Conservation (phyloP, 805 yeast genomes). For the Cyberlindnera mississippiensis region DNA sequence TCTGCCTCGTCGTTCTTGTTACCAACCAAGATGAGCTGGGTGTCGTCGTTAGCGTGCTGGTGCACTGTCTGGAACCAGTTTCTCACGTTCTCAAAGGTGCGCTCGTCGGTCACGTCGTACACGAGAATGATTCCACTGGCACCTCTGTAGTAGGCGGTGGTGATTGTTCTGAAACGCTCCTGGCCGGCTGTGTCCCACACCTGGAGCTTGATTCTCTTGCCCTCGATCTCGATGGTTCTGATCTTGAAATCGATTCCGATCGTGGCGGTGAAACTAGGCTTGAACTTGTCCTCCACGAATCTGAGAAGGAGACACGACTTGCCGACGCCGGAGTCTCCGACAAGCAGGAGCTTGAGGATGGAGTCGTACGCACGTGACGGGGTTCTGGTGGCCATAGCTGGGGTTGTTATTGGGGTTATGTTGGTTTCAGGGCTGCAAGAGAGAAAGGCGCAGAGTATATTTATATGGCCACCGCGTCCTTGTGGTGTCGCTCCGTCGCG, state of each 20-base stretch:
- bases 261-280: constrained; percentile 94
- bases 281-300: constrained; percentile 94
- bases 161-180: constrained; percentile 90
- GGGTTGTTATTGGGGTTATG: neutral
- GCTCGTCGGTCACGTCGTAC: constrained; percentile 82
- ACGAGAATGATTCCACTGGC: constrained; percentile 85
- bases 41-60: constrained; percentile 95
- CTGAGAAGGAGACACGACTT: constrained; percentile 87
- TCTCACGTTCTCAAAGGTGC: constrained; percentile 87
- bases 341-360: constrained; percentile 86
- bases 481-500: too few species aligned
- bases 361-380: constrained; percentile 78
- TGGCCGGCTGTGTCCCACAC: constrained; percentile 99
- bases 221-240: constrained; percentile 90
- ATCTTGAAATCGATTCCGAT: constrained; percentile 98
- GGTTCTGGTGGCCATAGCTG: constrained; percentile 47
- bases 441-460: neutral
- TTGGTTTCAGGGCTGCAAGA: too few species aligned
- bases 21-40: constrained; percentile 90
- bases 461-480: too few species aligned
- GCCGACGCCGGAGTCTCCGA: constrained; percentile 92
- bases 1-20: constrained; percentile 92
- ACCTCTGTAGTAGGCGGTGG: constrained; percentile 88
- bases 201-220: constrained; percentile 89
- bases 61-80: constrained; percentile 95